Base-by-base conservation (phyloP, 306 rosid species). In the Prunus kanzakura region DNA sequence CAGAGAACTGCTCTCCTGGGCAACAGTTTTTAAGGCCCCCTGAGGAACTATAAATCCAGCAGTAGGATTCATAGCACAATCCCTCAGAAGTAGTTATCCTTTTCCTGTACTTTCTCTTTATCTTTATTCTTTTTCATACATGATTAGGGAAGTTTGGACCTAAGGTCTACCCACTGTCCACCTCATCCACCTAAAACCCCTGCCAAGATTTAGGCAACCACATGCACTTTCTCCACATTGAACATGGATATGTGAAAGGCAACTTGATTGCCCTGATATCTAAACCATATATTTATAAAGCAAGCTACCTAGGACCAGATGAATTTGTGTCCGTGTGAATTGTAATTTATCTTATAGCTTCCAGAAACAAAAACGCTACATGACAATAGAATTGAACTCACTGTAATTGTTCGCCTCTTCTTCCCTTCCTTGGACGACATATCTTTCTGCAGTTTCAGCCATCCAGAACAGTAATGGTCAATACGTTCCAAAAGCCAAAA, bases 401-500 rank as follows among this genome's bases (percentile, higher is more conserved):
- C 98, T 67, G 54, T 90, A 46, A 90, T 89, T 62, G 96, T 90
- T 85, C 98, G 86, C 84, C 98, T 87, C 85, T 94, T 92, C 85
- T 84, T 90, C 84, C 96, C 97, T 73, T 75, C 81, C 86, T 90
- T 92, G 20, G 90, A 80, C 35, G 89, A 75, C 63, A 76, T 41
- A 77, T 85, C 91, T 14, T 72, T 79, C 8, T 73, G 78, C 61
- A 80, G 82, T 79, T 87, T 90, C 80, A 79, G 74, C 96, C 91
- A 88, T 69, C 98, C 96, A 49, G 98, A 92, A 83, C 97, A 90
- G 80, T 85, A 90, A 90, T 94, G 97, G 62, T 94, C 98, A 11
- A 94, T 87, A 61, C 61, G 89, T 79, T 94, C 98, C 84, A 94
- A 84, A 79, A 94, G 85, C 88, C 88, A 76, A 76, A 94, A 94